phyloP scores from a whole-genome alignment of 192 early-diverging fungal species.

The Cetraspora pellucida region DNA sequence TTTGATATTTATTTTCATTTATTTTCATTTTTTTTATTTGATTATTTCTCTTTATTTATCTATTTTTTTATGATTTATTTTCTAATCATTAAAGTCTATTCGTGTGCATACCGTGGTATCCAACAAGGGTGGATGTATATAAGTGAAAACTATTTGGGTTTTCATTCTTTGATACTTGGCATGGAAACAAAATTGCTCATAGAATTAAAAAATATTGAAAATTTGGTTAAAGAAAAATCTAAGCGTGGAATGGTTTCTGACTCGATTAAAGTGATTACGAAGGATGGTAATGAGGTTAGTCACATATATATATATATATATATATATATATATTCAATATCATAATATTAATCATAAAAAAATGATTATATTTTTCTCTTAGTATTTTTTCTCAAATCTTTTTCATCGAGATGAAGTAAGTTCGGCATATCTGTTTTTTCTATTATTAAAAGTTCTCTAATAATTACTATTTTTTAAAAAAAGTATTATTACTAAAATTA shows the following conservation, averaged over 20 bases:
- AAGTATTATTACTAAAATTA: not conserved
- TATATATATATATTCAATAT: no score
- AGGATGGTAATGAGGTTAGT: constrained; percentile 73
- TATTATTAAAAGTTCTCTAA: no score
- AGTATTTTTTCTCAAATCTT: constrained; percentile 91
- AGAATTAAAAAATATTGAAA: constrained; percentile 90
- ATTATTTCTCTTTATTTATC: not conserved
- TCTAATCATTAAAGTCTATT: constrained; percentile 67
- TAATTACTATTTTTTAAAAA: not conserved
- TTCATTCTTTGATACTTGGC: constrained; percentile 93
- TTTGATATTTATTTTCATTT: not conserved
- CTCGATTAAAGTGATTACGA: constrained; percentile 82
- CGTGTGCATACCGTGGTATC: constrained; percentile 81
- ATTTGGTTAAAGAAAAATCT: constrained; percentile 83
- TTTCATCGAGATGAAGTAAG: constrained; percentile 88
- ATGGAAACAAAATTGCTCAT: constrained; percentile 90
- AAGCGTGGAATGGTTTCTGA: constrained; percentile 91
- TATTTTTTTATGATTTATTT: no score
- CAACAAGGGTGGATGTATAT: constrained; percentile 99
- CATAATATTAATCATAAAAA: no score
- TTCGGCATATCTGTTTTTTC: no score
- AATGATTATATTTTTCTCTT: constrained; percentile 13
- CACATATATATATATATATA: no score
- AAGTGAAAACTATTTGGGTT: constrained; percentile 89
- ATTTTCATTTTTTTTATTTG: not conserved